Conservation (phyloP, 192 early-diverging fungal species). For the Piromyces sp. region DNA sequence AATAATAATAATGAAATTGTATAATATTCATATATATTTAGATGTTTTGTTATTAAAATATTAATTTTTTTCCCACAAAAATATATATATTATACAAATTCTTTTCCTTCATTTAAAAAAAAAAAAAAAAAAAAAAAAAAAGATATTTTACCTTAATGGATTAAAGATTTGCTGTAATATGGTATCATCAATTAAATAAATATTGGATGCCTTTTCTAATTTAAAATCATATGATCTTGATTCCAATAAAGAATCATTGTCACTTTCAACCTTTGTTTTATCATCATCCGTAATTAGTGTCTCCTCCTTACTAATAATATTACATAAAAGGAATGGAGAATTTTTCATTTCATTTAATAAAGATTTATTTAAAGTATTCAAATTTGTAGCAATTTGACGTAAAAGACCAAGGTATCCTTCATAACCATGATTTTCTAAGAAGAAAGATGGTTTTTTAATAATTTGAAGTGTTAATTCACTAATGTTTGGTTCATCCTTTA, state of each 20-base stretch:
- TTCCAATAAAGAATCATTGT: conserved; percentile 9
- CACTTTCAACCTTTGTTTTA: background rate
- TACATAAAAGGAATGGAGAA: conserved; percentile 46
- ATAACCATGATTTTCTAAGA: conserved; percentile 24
- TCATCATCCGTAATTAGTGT: background rate
- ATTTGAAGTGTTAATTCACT: conserved; percentile 49
- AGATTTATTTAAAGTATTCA: conserved; percentile 12
- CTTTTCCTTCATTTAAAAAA: too few relatives aligned
- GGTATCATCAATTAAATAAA: conserved; percentile 66
- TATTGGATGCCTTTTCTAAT: conserved; percentile 47
- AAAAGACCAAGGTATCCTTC: conserved; percentile 54
- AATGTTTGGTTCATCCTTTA: conserved; percentile 58
- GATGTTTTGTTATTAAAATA: too few relatives aligned
- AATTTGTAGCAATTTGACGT: conserved; percentile 45
- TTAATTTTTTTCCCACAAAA: too few relatives aligned
- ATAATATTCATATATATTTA: too few relatives aligned
- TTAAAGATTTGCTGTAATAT: conserved; percentile 52
- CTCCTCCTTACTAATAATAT: conserved; percentile 13
- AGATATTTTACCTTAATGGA: conserved; percentile 34
- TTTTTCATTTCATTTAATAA: conserved; percentile 40
- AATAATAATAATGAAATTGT: too few relatives aligned
- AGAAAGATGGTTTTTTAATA: conserved; percentile 29
- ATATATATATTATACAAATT: too few relatives aligned
- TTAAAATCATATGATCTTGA: conserved; percentile 27
- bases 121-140: too few relatives aligned